Evolutionary conservation across 164 flowering plant species (phyloP).

Genomic region (Annona squamosa): DNA sequence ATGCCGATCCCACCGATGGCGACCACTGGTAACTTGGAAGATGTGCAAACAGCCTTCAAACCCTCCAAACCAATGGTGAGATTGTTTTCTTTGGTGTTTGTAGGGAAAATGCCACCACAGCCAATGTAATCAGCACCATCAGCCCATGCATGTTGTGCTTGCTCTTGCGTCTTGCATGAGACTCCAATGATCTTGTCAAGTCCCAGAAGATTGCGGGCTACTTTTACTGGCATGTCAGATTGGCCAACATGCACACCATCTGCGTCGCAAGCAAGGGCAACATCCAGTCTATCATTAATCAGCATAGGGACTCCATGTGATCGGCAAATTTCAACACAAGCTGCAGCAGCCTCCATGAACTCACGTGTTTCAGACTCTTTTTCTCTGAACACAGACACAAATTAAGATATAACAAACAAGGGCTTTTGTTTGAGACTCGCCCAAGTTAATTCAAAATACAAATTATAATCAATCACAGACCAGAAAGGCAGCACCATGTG

Average conservation of each 20-base stretch:
- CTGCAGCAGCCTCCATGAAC: constrained; percentile 62
- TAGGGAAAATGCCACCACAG: constrained; percentile 79
- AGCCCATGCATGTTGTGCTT: constrained; percentile 73
- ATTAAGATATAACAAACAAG: not conserved
- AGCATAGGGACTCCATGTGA: constrained; percentile 56
- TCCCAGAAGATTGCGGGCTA: constrained; percentile 68
- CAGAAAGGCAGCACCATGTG: not conserved
- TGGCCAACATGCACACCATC: constrained; percentile 97
- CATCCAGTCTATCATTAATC: constrained; percentile 80
- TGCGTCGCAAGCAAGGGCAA: constrained; percentile 90
- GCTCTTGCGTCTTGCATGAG: constrained; percentile 84
- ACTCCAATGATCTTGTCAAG: constrained; percentile 89
- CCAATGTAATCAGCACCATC: constrained; percentile 97
- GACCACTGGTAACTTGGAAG: constrained; percentile 82
- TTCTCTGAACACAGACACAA: constrained; percentile 43
- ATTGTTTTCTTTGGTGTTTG: constrained; percentile 77
- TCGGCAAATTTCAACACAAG: constrained; percentile 58
- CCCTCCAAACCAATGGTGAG: constrained; percentile 73
- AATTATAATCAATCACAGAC: not conserved
- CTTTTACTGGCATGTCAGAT: constrained; percentile 72
- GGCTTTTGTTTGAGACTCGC: not conserved
- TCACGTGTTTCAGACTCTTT: constrained; percentile 68
- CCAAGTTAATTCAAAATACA: not conserved
- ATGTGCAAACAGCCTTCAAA: constrained; percentile 49
- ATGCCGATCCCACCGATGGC: constrained; percentile 88